Evolutionary conservation across 768 basidiomycete genomes (phyloP).

Genomic region (Leccinum imitatum): DNA sequence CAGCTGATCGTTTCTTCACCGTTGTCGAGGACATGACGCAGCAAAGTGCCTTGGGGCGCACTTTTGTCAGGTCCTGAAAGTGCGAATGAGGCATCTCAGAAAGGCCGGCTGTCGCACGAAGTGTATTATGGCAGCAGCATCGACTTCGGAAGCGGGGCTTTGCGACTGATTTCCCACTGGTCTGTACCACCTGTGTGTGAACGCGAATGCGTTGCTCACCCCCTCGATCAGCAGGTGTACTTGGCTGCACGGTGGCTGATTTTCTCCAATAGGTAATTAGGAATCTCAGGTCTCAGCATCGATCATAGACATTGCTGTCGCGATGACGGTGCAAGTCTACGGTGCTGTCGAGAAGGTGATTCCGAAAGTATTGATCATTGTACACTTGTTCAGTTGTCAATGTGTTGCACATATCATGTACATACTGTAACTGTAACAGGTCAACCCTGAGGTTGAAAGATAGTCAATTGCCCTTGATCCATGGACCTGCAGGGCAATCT

Average conservation of each 20-base stretch:
- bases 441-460: too few relatives aligned
- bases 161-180: too few relatives aligned
- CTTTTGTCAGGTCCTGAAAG: conserved; percentile 7
- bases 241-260: too few relatives aligned
- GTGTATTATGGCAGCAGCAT: conserved; percentile 9
- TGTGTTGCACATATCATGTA: too few relatives aligned
- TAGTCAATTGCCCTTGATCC: too few relatives aligned
- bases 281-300: conserved; percentile 1
- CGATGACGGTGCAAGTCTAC: not conserved
- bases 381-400: not conserved
- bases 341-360: not conserved
- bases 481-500: too few relatives aligned
- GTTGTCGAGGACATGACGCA: conserved; percentile 12
- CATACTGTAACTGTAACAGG: too few relatives aligned
- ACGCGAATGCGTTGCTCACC: conserved; percentile 1
- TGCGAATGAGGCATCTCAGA: not conserved
- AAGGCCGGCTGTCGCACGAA: not conserved
- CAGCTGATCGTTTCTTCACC: conserved; percentile 17
- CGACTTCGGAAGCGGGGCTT: not conserved
- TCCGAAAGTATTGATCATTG: not conserved
- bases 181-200: not conserved
- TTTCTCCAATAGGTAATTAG: not conserved
- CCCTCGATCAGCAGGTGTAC: not conserved
- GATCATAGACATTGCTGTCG: not conserved
- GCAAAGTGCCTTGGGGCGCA: not conserved